phyloP scores from a whole-genome alignment of 345 rosid genomes.

The Triadica sebifera region DNA sequence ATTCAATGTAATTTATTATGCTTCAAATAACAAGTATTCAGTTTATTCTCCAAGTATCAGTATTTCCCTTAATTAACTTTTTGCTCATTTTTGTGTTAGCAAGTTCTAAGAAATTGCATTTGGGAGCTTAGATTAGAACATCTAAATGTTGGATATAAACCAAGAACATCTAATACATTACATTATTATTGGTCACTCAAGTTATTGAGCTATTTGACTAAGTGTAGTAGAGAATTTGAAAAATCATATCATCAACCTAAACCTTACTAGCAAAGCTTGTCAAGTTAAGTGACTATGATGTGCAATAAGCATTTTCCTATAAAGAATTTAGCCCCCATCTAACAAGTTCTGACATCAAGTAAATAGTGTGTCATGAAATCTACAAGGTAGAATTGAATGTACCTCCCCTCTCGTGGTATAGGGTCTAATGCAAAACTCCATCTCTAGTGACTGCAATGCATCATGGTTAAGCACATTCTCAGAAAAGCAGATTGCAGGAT shows the following conservation, averaged over 20 bases:
- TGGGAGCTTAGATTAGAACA: background rate
- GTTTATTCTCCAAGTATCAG: too few relatives aligned
- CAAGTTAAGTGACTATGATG: background rate
- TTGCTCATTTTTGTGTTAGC: background rate
- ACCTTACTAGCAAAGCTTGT: background rate
- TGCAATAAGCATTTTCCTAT: background rate
- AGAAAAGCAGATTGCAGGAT: background rate
- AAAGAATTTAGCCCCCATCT: background rate
- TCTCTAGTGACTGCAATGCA: conserved; percentile 67
- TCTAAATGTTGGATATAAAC: background rate
- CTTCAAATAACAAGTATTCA: too few relatives aligned
- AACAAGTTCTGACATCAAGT: background rate
- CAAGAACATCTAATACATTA: background rate
- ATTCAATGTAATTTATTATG: too few relatives aligned
- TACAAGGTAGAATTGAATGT: background rate
- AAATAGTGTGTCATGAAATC: background rate
- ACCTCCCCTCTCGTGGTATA: conserved; percentile 99
- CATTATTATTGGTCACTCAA: background rate
- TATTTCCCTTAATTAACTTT: too few relatives aligned
- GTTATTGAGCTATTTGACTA: background rate
- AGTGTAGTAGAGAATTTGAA: background rate
- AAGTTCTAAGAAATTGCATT: background rate
- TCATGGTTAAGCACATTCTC: background rate
- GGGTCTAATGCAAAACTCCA: conserved; percentile 88
- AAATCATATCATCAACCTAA: background rate